phyloP scores from a whole-genome alignment of 768 basidiomycete species.

The Boletus sp. region DNA sequence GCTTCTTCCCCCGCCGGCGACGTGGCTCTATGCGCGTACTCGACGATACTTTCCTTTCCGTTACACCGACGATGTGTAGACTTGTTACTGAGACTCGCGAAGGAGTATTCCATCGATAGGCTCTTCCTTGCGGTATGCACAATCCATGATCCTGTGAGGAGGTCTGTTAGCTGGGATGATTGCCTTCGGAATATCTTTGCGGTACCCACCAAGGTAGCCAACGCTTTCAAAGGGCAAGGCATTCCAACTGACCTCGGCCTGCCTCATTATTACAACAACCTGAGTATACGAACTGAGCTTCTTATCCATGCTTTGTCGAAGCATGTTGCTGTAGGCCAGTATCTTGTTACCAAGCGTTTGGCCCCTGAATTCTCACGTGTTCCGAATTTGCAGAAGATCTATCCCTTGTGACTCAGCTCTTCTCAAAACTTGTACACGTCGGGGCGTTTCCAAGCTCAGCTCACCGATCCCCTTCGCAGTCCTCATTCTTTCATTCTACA shows the following conservation, averaged over 20 bases:
- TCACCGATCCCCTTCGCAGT: constrained; percentile 54
- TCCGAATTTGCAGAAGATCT: constrained; percentile 37
- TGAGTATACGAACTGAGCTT: constrained; percentile 53
- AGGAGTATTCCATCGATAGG: constrained; percentile 67
- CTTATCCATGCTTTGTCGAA: constrained; percentile 47
- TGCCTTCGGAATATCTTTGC: constrained; percentile 61
- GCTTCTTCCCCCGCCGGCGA: constrained; percentile 49
- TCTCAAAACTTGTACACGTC: constrained; percentile 65
- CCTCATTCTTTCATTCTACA: constrained; percentile 64
- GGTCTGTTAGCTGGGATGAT: constrained; percentile 67
- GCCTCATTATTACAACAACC: constrained; percentile 51
- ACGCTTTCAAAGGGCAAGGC: constrained; percentile 50
- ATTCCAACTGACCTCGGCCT: constrained; percentile 54
- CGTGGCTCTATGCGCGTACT: constrained; percentile 60
- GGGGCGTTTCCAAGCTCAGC: constrained; percentile 59
- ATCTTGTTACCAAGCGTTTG: constrained; percentile 2
- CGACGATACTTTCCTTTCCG: constrained; percentile 54
- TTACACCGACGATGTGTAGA: constrained; percentile 49
- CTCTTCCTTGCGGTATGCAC: constrained; percentile 55
- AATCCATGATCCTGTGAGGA: constrained; percentile 21
- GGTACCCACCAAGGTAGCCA: constrained; percentile 78
- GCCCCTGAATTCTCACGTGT: constrained; percentile 8
- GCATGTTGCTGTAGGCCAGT: constrained; percentile 42
- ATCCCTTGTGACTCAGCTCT: constrained; percentile 47
- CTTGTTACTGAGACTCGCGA: constrained; percentile 53